phyloP scores from a whole-genome alignment of 2,329 filamentous ascomycete genomes.

The Penicillium sp. region DNA sequence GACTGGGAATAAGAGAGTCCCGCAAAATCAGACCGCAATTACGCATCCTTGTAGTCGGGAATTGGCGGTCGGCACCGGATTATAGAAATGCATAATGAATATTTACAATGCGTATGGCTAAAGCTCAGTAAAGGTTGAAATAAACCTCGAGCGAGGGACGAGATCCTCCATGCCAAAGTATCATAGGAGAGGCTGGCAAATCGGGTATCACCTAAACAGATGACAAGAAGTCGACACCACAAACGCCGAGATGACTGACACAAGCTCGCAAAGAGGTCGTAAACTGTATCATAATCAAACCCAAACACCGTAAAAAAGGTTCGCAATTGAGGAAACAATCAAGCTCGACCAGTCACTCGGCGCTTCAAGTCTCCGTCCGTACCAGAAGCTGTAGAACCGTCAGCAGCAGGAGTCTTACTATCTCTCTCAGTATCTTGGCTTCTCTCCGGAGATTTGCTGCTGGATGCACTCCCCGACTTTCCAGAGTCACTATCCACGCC shows the following conservation, averaged over 20 bases:
- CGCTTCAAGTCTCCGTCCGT: conserved; percentile 20
- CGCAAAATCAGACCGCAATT: too few species aligned
- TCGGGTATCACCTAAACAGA: conserved; percentile 4
- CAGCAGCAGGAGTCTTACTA: conserved; percentile 14
- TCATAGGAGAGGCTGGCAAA: not conserved
- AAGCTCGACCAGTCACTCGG: conserved; percentile 16
- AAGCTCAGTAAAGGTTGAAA: not conserved
- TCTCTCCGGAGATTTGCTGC: not conserved
- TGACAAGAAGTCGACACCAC: not conserved
- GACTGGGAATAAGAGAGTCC: too few species aligned
- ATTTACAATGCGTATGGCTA: conserved; percentile 3
- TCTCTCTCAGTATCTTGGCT: conserved; percentile 12
- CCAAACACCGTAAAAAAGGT: not conserved
- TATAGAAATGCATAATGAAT: conserved; percentile 7
- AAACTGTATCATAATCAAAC: not conserved
- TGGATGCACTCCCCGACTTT: not conserved
- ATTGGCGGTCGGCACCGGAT: not conserved
- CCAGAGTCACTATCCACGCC: conserved; percentile 15
- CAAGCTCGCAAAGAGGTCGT: not conserved
- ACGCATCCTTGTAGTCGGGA: too few species aligned
- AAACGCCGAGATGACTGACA: not conserved
- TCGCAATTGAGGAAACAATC: not conserved
- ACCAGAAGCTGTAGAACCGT: conserved; percentile 8
- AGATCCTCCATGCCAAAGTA: not conserved
- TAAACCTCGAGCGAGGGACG: not conserved